These are phyloP conservation scores for Phlegmacium glaucopus DNA, from an alignment of 768 basidiomycete species.

Conservation along the genomic window DNA sequence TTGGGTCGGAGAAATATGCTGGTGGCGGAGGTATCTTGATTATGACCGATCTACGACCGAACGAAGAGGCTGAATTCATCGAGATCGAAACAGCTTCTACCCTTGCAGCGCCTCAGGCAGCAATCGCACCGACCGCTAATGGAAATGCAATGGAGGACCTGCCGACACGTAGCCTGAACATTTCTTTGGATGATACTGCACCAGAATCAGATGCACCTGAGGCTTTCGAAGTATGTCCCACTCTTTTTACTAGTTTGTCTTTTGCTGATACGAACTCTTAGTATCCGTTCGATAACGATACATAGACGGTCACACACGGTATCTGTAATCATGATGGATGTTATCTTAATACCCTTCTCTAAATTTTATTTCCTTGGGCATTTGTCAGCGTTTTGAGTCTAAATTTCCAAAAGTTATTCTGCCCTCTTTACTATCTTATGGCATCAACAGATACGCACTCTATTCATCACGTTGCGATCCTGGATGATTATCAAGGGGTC, in stretches of 20 bases:
- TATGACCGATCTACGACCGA: conserved; percentile 68
- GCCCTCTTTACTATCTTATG: conserved; percentile 4
- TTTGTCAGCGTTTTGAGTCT: conserved; percentile 12
- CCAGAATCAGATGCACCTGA: conserved; percentile 76
- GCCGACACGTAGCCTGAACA: conserved; percentile 45
- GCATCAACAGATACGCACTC: conserved; percentile 9
- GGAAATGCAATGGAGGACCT: conserved; percentile 27
- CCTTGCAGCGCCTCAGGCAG: conserved; percentile 22
- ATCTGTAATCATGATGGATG: conserved; percentile 13
- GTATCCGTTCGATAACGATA: conserved; percentile 77
- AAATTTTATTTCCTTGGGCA: conserved; percentile 6
- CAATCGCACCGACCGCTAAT: conserved; percentile 28
- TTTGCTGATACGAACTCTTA: conserved; percentile 29
- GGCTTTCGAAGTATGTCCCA: conserved; percentile 73
- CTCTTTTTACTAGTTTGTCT: conserved; percentile 4
- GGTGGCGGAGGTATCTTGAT: conserved; percentile 89
- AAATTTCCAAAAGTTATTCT: conserved; percentile 4
- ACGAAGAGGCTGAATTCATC: conserved; percentile 73
- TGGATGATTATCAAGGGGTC: conserved; percentile 60
- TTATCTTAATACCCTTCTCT: conserved; percentile 16
- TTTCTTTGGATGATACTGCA: conserved; percentile 65
- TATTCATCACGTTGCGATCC: conserved; percentile 43
- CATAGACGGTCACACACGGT: conserved; percentile 29
- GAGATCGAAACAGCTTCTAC: conserved; percentile 42
- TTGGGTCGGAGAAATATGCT: conserved; percentile 57